Evolutionary conservation across 2,329 filamentous ascomycete genomes (phyloP).

Genomic region (Colletotrichum tropicale): DNA sequence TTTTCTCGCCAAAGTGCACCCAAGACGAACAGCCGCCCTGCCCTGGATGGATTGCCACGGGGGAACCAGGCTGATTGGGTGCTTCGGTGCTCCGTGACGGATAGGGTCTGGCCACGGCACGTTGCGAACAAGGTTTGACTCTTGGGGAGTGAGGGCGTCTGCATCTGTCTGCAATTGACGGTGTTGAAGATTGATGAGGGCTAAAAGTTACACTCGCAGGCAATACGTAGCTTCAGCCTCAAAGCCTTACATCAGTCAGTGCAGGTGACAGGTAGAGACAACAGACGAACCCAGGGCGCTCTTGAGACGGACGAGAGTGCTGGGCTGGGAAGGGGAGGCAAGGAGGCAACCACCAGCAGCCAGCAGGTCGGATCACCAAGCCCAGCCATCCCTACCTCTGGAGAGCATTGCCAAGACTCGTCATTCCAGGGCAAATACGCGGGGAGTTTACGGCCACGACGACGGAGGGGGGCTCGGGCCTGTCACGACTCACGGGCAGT

Average conservation of each 20-base stretch:
- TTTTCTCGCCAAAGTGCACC: not conserved
- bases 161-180: not conserved
- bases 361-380: not conserved
- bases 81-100: not conserved
- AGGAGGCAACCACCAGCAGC: not conserved
- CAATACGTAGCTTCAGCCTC: not conserved
- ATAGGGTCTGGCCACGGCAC: not conserved
- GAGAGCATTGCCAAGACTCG: slow-evolving; percentile 2
- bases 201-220: not conserved
- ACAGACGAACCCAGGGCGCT: not conserved
- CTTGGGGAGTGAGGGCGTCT: not conserved
- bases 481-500: not conserved
- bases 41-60: not conserved
- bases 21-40: not conserved
- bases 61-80: not conserved
- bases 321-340: not conserved
- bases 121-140: not conserved
- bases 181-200: not conserved
- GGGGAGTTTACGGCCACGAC: not conserved
- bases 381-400: slow-evolving; percentile 11
- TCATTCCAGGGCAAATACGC: not conserved
- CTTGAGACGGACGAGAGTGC: not conserved
- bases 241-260: not conserved
- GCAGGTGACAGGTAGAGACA: not conserved
- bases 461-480: not conserved